Percentiles rank a stretch among this genome's conserved stretches.
These are phyloP conservation scores for Neurospora sp. DNA, from an alignment of 495 filamentous ascomycete genomes.

Conservation along the genomic window DNA sequence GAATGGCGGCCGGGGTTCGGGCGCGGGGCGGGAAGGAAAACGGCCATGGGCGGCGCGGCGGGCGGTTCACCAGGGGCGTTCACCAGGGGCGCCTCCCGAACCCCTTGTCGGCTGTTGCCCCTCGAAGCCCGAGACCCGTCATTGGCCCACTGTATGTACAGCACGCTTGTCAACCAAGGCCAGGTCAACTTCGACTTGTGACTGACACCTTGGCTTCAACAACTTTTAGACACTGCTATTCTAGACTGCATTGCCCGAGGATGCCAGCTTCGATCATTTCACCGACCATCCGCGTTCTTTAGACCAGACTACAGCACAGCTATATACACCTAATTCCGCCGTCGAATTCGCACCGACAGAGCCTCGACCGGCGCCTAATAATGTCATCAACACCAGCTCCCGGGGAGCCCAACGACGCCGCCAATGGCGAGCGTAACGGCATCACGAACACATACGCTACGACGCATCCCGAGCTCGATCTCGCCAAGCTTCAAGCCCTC, in stretches of 20 bases:
- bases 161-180: not conserved
- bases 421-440: slow-evolving; percentile 15
- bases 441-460: slow-evolving; percentile 15
- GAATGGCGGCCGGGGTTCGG: not conserved
- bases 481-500: slow-evolving; percentile 77
- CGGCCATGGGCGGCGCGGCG: not conserved
- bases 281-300: not conserved
- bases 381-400: slow-evolving; percentile 6
- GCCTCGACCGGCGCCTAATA: slow-evolving; percentile 1
- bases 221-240: not conserved
- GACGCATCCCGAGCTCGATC: slow-evolving; percentile 61
- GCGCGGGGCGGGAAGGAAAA: not conserved
- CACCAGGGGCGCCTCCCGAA: not conserved
- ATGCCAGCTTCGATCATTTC: not conserved
- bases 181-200: not conserved
- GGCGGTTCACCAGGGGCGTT: not conserved
- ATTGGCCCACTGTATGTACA: not conserved
- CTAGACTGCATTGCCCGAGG: not conserved
- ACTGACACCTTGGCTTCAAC: not conserved
- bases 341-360: not conserved
- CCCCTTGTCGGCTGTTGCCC: not conserved
- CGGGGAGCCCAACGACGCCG: slow-evolving; percentile 13
- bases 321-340: not conserved
- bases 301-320: not conserved
- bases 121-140: not conserved